Conservation (phyloP, 371 early-diverging fungal species). For the Circinella umbellata region DNA sequence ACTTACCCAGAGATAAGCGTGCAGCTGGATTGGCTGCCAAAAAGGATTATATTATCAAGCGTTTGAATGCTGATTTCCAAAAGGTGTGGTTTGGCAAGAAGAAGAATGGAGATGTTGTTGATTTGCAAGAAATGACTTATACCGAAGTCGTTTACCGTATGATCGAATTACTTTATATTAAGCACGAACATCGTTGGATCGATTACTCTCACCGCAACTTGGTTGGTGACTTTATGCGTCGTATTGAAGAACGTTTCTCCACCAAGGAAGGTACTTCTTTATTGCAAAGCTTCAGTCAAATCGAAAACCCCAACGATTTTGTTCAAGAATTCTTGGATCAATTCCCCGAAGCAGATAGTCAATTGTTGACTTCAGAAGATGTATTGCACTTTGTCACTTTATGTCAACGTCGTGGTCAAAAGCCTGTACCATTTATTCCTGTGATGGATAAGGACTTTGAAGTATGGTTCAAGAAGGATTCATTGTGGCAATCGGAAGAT, state of each 20-base stretch:
- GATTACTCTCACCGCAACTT: constrained; percentile 83
- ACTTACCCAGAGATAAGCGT: constrained; percentile 90
- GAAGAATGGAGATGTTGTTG: constrained; percentile 74
- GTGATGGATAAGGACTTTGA: constrained; percentile 93
- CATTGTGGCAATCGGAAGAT: constrained; percentile 95
- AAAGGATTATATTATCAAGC: constrained; percentile 92
- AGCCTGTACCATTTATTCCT: constrained; percentile 94
- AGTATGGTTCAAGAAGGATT: constrained; percentile 96
- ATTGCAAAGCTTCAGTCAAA: constrained; percentile 74
- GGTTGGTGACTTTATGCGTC: constrained; percentile 86
- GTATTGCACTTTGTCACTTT: constrained; percentile 87
- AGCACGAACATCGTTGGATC: constrained; percentile 87
- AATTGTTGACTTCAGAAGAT: constrained; percentile 91
- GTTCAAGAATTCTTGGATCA: constrained; percentile 78
- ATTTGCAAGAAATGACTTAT: constrained; percentile 94
- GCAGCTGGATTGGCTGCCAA: constrained; percentile 78
- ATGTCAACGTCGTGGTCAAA: constrained; percentile 83
- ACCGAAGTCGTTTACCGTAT: constrained; percentile 87
- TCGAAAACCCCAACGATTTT: constrained; percentile 72
- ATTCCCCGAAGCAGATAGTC: constrained; percentile 78
- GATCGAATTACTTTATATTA: constrained; percentile 83
- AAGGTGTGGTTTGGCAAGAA: constrained; percentile 96
- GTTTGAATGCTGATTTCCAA: constrained; percentile 92
- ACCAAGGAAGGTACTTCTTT: constrained; percentile 56
- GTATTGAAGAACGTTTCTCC: constrained; percentile 93